phyloP scores from a whole-genome alignment of 768 basidiomycete genomes.

The Rhizopogon vinicolor region DNA sequence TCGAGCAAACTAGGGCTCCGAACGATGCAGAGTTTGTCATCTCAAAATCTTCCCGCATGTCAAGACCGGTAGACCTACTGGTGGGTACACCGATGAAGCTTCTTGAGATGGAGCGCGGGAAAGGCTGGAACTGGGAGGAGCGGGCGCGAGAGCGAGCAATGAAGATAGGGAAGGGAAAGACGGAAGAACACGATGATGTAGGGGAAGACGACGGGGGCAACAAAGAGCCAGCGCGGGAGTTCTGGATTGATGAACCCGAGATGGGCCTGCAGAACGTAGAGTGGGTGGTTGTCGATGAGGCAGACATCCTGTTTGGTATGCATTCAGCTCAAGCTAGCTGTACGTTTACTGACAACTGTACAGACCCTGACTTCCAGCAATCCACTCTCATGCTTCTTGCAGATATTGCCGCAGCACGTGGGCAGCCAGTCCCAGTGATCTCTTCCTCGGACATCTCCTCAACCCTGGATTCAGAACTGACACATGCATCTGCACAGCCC shows the following conservation, averaged over 20 bases:
- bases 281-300: conserved; percentile 91
- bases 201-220: conserved; percentile 18
- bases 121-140: conserved; percentile 46
- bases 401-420: conserved; percentile 62
- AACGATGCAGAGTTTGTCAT: conserved; percentile 22
- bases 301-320: conserved; percentile 84
- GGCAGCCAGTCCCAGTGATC: conserved; percentile 15
- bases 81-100: conserved; percentile 64
- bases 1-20: conserved; percentile 13
- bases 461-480: not conserved
- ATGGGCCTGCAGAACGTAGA: conserved; percentile 69
- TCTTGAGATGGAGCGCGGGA: conserved; percentile 53
- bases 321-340: not conserved
- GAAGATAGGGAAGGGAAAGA: conserved; percentile 20
- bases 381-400: conserved; percentile 67
- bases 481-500: conserved; percentile 9
- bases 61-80: conserved; percentile 44
- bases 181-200: conserved; percentile 18
- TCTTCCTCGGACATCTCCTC: conserved; percentile 16
- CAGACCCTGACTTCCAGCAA: conserved; percentile 81
- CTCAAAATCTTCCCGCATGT: conserved; percentile 11
- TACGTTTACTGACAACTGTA: not conserved
- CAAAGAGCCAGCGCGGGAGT: conserved; percentile 23
- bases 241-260: conserved; percentile 45
- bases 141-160: conserved; percentile 19